Evolutionary conservation across 2,329 filamentous ascomycete species (phyloP).

Genomic region (Neonectria hederae): DNA sequence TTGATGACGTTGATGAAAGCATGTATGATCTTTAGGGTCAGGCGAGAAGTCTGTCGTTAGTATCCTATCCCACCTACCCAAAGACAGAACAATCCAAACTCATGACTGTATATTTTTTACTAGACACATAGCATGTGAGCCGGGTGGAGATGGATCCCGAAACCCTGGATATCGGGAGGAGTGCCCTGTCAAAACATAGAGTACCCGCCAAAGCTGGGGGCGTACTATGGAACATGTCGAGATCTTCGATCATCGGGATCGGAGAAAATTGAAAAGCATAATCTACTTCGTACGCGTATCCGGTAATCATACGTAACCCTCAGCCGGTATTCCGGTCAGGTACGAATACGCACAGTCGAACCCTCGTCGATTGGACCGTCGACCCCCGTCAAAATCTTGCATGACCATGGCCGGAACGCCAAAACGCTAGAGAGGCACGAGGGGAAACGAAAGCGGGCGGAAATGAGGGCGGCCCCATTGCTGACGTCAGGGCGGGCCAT

Average conservation of each 20-base stretch:
- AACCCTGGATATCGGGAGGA: not conserved
- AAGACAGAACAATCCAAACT: slow-evolving; percentile 20
- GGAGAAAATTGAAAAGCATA: not conserved
- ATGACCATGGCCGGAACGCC: not conserved
- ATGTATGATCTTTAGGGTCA: slow-evolving; percentile 3
- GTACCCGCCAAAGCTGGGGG: not conserved
- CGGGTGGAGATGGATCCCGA: not conserved
- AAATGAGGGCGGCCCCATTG: slow-evolving; percentile 8
- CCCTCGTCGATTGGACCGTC: not conserved
- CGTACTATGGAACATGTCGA: not conserved
- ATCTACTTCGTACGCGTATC: too few species aligned
- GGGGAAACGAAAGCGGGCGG: slow-evolving; percentile 19
- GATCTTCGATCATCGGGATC: not conserved
- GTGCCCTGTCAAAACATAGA: not conserved
- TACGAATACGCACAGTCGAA: not conserved
- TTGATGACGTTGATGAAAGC: slow-evolving; percentile 1
- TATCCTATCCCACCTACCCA: slow-evolving; percentile 2
- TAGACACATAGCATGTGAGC: not conserved
- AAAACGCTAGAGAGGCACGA: not conserved
- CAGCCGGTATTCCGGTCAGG: not conserved
- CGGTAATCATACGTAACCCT: not conserved
- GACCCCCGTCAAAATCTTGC: not conserved
- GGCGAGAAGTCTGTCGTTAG: slow-evolving; percentile 3
- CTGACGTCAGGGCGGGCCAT: slow-evolving; percentile 37
- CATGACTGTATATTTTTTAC: not conserved